A percentile compares a stretch with the other conserved stretches of the same genome.
These are phyloP conservation scores for Sporothrix variecibatus DNA, from an alignment of 2,329 filamentous ascomycete genomes.

Conservation along the genomic window DNA sequence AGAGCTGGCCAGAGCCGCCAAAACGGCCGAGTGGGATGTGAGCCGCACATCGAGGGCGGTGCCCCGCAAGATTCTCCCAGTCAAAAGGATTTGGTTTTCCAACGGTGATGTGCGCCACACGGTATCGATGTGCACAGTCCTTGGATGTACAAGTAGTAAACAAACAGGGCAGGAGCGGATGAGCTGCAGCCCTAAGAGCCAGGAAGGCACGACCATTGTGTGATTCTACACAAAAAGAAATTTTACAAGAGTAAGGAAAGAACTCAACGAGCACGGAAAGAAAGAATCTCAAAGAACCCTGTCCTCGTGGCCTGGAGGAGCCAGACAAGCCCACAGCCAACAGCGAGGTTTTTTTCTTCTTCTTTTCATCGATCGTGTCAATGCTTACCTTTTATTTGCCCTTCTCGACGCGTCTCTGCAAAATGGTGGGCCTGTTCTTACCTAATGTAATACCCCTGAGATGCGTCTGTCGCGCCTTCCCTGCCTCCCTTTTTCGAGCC, in stretches of 20 bases:
- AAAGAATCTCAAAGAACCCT: background rate
- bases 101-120: background rate
- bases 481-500: background rate
- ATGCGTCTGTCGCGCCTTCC: conserved; percentile 1
- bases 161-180: background rate
- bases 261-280: no score
- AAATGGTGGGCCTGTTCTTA: background rate
- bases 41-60: background rate
- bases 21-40: background rate
- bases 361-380: background rate
- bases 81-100: background rate
- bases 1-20: background rate
- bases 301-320: background rate
- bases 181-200: background rate
- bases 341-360: background rate
- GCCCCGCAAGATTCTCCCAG: background rate
- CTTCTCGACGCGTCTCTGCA: background rate
- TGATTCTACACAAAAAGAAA: no score
- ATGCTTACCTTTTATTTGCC: background rate
- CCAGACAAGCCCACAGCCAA: background rate
- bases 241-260: no score
- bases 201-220: no score
- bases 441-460: background rate
- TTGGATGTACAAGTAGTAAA: background rate
- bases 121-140: background rate